Base-by-base conservation (phyloP, 257 asterid genomes). In the Verbascum thapsus region DNA sequence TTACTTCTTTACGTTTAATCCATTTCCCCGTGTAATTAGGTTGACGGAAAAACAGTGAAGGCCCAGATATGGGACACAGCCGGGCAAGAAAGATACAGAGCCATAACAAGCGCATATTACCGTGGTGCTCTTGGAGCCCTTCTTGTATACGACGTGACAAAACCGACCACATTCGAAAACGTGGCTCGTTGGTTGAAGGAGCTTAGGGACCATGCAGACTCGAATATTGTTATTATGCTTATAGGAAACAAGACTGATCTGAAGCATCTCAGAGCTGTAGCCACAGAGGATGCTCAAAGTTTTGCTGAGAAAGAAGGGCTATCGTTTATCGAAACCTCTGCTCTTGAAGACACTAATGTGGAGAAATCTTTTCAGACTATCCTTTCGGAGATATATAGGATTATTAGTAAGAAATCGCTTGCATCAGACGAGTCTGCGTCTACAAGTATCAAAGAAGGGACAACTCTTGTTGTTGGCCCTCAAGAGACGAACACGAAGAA, bases 61-160 rank as follows among this genome's bases (percentile, higher is more conserved):
- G 84, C 95, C 55, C 95, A 87, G 71, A 87, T 87, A 34, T 87
- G 95, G 95, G 95, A 87, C 83, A 87, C 95, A 1, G 95, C 95
- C 13, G 95, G 91, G 4, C 95, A 87, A 64, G 95, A 84, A 73
- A 81, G 95, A 62, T 86, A 86, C 74, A 67, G 95, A 13, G 95
- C 95, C 53, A 87, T 87, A 38, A 87, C 95, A 55, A 84, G 95
- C 63, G 95, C 95, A 34, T 87, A 87, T 57, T 83, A 87, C 68
- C 80, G 95, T 63, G 95, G 91, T 59, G 91, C 95, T 9, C 78
- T 87, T 3, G 95, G 91, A 62, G 95, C 95, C 51, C 87, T 87
- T 53, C 87, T 87, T 50, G 95, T 87, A 22, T 87, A 84, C 8
- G 95, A 87, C 50, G 85, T 76, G 50, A 87, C 95, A 51, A 84